These are phyloP conservation scores for Trichaptum fuscoviolaceum DNA, from an alignment of 768 basidiomycete species.

Conservation along the genomic window DNA sequence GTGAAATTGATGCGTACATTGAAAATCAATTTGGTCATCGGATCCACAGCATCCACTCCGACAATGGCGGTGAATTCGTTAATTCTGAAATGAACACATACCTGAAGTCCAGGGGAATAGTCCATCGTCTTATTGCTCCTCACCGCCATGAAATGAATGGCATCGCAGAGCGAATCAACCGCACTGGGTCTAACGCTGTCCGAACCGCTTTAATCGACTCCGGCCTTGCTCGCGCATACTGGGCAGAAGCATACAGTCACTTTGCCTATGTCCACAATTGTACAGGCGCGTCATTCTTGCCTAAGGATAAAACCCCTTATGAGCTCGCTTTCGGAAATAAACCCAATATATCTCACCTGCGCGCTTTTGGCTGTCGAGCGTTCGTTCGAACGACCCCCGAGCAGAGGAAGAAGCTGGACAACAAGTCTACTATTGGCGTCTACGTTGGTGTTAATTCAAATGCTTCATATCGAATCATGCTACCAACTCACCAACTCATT, in stretches of 20 bases:
- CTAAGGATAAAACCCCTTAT: slow-evolving; percentile 12
- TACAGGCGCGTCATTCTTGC: not conserved
- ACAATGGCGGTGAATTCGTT: slow-evolving; percentile 26
- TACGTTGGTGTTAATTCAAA: not conserved
- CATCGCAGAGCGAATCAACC: slow-evolving; percentile 23
- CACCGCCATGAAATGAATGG: slow-evolving; percentile 29
- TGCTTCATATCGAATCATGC: not conserved
- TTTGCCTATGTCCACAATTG: not conserved
- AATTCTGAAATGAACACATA: slow-evolving; percentile 18
- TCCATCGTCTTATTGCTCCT: slow-evolving; percentile 19
- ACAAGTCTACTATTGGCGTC: not conserved
- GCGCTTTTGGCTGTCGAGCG: slow-evolving; percentile 24
- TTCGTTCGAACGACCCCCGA: slow-evolving; percentile 23
- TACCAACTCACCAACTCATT: not conserved
- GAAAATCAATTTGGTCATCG: not conserved
- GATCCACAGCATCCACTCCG: slow-evolving; percentile 14
- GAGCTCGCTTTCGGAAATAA: slow-evolving; percentile 16
- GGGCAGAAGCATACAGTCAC: slow-evolving; percentile 5
- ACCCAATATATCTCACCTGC: slow-evolving; percentile 24
- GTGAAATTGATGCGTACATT: not conserved
- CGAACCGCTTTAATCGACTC: slow-evolving; percentile 20
- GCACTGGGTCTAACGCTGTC: slow-evolving; percentile 21
- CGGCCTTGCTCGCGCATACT: slow-evolving; percentile 18
- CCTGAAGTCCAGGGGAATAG: slow-evolving; percentile 18
- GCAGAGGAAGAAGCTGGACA: slow-evolving; percentile 13